phyloP scores from a whole-genome alignment of 2,329 filamentous ascomycete species.

The Diaporthe humulicola region DNA sequence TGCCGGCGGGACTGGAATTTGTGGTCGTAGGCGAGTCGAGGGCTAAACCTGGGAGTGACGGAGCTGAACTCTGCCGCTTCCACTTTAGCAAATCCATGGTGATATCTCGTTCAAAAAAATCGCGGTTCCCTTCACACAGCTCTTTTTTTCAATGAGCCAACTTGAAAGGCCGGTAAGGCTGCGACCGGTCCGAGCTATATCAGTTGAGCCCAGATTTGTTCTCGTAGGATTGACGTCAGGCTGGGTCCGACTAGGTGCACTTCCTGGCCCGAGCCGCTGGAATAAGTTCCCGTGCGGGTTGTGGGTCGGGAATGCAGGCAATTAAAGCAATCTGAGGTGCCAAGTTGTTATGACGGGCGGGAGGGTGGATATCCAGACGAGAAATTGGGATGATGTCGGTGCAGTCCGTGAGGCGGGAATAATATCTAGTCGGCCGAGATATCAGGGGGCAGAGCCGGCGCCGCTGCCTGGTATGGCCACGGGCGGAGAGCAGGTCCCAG shows the following conservation, averaged over 20 bases:
- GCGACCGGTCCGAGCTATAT: not conserved
- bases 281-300: conserved; percentile 31
- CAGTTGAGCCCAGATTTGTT: conserved; percentile 7
- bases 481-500: not conserved
- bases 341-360: not conserved
- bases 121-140: not conserved
- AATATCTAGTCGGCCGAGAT: not conserved
- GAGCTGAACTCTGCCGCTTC: conserved; percentile 39
- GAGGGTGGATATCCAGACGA: conserved; percentile 16
- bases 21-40: conserved; percentile 39
- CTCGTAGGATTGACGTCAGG: conserved; percentile 35
- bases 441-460: conserved; percentile 7
- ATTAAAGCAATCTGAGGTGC: conserved; percentile 8
- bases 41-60: conserved; percentile 35
- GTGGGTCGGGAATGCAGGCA: conserved; percentile 16
- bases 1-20: conserved; percentile 39
- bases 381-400: conserved; percentile 18
- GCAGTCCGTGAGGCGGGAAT: conserved; percentile 14
- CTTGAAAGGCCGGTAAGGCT: not conserved
- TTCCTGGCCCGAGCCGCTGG: conserved; percentile 33
- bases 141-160: not conserved
- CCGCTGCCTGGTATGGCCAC: not conserved
- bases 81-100: conserved; percentile 40
- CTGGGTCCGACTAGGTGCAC: conserved; percentile 33
- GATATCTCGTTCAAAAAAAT: not conserved